Conservation (phyloP, 495 filamentous ascomycete species). For the Trichocladium uniseriatum region DNA sequence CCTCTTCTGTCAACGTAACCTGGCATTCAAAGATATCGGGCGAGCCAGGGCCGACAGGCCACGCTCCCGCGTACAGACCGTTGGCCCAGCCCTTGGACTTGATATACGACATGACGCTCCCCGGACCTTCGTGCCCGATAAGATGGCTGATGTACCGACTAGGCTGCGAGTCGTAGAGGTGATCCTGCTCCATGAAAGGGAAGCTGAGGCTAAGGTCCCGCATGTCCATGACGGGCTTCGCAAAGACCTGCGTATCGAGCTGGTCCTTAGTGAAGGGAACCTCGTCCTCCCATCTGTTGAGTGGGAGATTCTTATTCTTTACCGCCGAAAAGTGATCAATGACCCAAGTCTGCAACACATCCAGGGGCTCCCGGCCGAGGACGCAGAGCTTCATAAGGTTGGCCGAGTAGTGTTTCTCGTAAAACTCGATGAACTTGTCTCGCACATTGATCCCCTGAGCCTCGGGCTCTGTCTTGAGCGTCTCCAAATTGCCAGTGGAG, state of each 20-base stretch:
- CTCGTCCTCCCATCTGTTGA: slow-evolving; percentile 72
- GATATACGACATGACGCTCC: slow-evolving; percentile 89
- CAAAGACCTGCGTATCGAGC: slow-evolving; percentile 74
- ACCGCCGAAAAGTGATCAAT: slow-evolving; percentile 76
- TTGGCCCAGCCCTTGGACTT: slow-evolving; percentile 96
- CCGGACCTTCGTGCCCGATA: slow-evolving; percentile 93
- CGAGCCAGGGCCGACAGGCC: slow-evolving; percentile 69
- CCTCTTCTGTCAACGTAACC: slow-evolving; percentile 79
- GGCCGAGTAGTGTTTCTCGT: slow-evolving; percentile 84
- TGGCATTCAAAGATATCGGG: slow-evolving; percentile 70
- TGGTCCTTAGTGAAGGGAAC: slow-evolving; percentile 58
- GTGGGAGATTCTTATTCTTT: slow-evolving; percentile 72
- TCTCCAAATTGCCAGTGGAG: slow-evolving; percentile 87
- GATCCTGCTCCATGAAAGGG: slow-evolving; percentile 82
- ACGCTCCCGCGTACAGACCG: slow-evolving; percentile 68
- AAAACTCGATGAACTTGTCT: slow-evolving; percentile 90
- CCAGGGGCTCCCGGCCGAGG: slow-evolving; percentile 77
- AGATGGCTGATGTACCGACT: slow-evolving; percentile 86
- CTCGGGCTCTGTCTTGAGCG: slow-evolving; percentile 75
- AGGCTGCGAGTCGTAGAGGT: slow-evolving; percentile 72
- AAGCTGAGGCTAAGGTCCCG: slow-evolving; percentile 78
- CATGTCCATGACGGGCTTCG: slow-evolving; percentile 93
- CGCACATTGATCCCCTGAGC: slow-evolving; percentile 77
- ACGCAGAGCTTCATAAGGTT: slow-evolving; percentile 95
- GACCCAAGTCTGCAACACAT: slow-evolving; percentile 83